Evolutionary conservation across 805 yeast species (phyloP).

Genomic region (Starmerella lactis-condensi): DNA sequence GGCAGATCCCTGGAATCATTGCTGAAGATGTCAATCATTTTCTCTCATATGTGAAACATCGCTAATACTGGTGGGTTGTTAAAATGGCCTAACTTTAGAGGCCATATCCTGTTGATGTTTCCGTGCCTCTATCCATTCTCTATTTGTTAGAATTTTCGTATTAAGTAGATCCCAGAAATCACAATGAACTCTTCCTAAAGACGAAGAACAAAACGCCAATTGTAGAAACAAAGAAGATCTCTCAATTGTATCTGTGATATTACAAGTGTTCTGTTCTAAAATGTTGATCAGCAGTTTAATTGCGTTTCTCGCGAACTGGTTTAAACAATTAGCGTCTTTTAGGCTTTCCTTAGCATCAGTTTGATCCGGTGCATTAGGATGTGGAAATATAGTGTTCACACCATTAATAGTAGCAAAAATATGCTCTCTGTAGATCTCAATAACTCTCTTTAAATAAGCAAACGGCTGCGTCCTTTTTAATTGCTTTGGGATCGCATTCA

Average conservation of each 20-base stretch:
- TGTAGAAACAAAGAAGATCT: constrained; percentile 41
- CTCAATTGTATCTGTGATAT: constrained; percentile 18
- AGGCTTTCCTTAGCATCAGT: background rate
- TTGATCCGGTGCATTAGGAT: background rate
- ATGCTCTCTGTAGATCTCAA: constrained; percentile 73
- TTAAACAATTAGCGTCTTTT: constrained; percentile 1
- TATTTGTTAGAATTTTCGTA: constrained; percentile 18
- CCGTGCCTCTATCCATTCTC: constrained; percentile 29
- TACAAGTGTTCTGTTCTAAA: constrained; percentile 17
- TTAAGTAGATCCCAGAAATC: constrained; percentile 37
- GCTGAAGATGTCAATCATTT: constrained; percentile 24
- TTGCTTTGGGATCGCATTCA: constrained; percentile 25
- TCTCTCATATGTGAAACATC: too few species aligned
- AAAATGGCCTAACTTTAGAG: constrained; percentile 5
- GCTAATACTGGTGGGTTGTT: too few species aligned
- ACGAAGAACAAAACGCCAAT: constrained; percentile 72
- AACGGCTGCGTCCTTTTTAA: constrained; percentile 36
- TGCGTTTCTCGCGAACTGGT: constrained; percentile 19
- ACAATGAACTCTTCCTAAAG: constrained; percentile 51
- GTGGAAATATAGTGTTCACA: constrained; percentile 28
- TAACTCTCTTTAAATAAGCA: constrained; percentile 53
- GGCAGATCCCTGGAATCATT: constrained; percentile 19
- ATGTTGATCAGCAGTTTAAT: constrained; percentile 15
- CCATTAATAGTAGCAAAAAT: constrained; percentile 56
- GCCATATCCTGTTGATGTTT: constrained; percentile 28